A percentile compares a stretch with the other conserved stretches of the same genome.
These are phyloP conservation scores for Citrus hindsii DNA, from an alignment of 345 rosid species.

Conservation along the genomic window DNA sequence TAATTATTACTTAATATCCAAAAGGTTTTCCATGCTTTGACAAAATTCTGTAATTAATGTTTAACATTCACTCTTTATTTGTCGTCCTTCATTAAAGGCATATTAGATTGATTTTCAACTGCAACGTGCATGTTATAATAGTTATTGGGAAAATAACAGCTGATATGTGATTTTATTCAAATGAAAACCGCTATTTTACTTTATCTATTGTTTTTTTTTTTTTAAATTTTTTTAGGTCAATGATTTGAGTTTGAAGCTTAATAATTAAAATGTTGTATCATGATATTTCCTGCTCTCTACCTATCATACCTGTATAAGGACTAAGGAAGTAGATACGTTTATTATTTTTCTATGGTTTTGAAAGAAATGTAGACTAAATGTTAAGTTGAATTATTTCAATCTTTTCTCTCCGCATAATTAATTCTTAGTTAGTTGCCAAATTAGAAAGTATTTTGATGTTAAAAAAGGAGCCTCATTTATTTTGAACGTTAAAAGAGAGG, in stretches of 20 bases:
- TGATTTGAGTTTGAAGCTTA: background rate
- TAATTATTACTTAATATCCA: no score
- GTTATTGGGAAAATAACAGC: background rate
- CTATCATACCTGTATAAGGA: background rate
- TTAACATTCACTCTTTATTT: background rate
- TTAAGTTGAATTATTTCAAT: background rate
- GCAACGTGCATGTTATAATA: background rate
- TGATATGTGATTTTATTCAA: no score
- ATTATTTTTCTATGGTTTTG: background rate
- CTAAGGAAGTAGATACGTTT: background rate
- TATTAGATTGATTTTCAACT: background rate
- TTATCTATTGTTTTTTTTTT: background rate
- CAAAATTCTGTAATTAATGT: no score
- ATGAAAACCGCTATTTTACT: background rate
- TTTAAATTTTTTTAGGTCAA: background rate
- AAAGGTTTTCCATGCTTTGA: no score
- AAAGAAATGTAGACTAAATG: background rate
- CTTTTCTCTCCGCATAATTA: no score
- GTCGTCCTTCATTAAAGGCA: background rate
- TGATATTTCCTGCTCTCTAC: background rate
- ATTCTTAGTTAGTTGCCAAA: background rate
- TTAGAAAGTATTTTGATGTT: background rate
- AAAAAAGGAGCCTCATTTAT: background rate
- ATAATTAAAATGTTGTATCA: background rate
- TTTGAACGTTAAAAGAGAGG: background rate